These are phyloP conservation scores for Pythium dissotocum DNA, from an alignment of 352 stramenopile species.

Conservation along the genomic window DNA sequence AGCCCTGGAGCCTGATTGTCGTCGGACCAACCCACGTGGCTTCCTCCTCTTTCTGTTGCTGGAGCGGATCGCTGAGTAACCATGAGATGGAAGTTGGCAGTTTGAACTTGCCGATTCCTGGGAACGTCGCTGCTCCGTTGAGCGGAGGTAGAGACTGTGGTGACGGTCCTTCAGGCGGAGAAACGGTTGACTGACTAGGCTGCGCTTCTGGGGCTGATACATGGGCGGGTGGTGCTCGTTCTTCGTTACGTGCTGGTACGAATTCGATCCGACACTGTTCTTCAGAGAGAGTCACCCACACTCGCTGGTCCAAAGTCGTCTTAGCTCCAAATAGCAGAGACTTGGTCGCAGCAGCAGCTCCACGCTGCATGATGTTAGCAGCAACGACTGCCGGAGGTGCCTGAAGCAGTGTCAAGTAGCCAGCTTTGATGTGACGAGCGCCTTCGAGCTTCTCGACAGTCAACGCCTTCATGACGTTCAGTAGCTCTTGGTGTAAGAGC, in stretches of 20 bases:
- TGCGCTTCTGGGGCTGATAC: not conserved
- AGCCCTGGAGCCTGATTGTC: constrained; percentile 49
- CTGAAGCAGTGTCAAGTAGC: constrained; percentile 53
- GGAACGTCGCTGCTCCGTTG: constrained; percentile 10
- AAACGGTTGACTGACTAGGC: not conserved
- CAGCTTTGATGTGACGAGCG: constrained; percentile 42
- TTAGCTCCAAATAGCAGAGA: constrained; percentile 19
- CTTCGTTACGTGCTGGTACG: constrained; percentile 31
- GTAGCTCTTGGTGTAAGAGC: constrained; percentile 37
- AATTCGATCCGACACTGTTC: constrained; percentile 63
- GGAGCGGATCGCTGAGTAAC: constrained; percentile 51
- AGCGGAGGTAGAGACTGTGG: not conserved
- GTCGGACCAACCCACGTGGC: constrained; percentile 9
- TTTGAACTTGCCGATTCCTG: constrained; percentile 37
- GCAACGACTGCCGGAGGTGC: constrained; percentile 28
- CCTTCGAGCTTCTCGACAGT: constrained; percentile 65
- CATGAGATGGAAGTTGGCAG: constrained; percentile 55
- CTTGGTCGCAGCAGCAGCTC: constrained; percentile 14
- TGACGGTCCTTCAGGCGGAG: not conserved
- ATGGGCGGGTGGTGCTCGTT: not conserved
- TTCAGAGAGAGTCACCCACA: constrained; percentile 61
- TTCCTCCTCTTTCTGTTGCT: constrained; percentile 19
- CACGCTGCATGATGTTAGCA: constrained; percentile 16
- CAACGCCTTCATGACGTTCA: constrained; percentile 44
- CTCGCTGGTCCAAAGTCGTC: constrained; percentile 29